Evolutionary conservation across 495 filamentous ascomycete species (phyloP).

Genomic region (Glonium stellatum): DNA sequence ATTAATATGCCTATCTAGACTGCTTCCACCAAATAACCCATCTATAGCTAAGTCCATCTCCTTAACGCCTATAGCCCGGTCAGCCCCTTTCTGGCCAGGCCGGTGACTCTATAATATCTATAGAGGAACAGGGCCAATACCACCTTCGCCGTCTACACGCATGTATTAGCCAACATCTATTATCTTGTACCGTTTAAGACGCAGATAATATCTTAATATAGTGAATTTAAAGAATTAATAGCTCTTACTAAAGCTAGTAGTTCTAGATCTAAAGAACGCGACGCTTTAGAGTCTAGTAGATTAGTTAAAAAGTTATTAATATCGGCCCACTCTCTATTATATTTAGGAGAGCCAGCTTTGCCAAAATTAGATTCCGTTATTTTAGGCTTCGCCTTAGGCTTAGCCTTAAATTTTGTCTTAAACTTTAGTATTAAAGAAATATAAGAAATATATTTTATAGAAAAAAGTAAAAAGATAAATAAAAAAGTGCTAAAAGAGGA

Average conservation of each 20-base stretch:
- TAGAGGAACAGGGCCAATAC: not conserved
- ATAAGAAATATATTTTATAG: conserved; percentile 4
- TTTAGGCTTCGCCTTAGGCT: not conserved
- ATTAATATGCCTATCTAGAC: conserved; percentile 15
- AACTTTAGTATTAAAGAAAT: not conserved
- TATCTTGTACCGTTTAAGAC: not conserved
- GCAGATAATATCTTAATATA: not conserved
- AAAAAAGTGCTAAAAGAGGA: not conserved
- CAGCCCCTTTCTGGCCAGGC: conserved; percentile 5
- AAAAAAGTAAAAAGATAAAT: not conserved
- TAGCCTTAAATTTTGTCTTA: not conserved
- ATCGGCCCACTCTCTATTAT: not conserved
- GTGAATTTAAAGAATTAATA: not conserved
- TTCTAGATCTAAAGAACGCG: not conserved
- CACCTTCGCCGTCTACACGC: not conserved
- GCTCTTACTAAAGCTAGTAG: not conserved
- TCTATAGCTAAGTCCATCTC: conserved; percentile 14
- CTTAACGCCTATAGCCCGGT: conserved; percentile 10
- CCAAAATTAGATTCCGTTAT: not conserved
- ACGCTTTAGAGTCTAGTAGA: not conserved
- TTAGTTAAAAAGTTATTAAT: not conserved
- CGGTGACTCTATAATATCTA: conserved; percentile 14
- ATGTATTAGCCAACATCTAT: not conserved
- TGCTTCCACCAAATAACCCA: conserved; percentile 14
- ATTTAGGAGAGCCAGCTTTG: not conserved